Base-by-base conservation (phyloP, 2,329 filamentous ascomycete genomes). In the Trichoderma atrobrunneum region DNA sequence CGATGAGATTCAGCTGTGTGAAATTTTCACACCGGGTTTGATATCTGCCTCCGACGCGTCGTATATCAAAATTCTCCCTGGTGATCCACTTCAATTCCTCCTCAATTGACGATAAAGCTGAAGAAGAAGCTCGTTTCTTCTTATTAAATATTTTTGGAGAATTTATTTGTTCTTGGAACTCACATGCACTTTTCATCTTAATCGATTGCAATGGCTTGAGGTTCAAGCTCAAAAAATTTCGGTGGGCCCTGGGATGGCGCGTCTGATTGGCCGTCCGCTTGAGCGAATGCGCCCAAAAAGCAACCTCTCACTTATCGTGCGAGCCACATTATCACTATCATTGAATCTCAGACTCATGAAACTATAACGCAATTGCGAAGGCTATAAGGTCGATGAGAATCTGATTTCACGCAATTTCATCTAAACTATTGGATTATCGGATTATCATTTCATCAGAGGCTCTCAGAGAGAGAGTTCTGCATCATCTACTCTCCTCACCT, bases 171-270 rank as follows among this genome's bases (percentile, higher is more conserved):
- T 64, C n/a, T 63, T 26, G 24, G 18, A 12, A 18, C 28, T 32
- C 39, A n/a, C n/a, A n/a, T n/a, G n/a, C n/a, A n/a, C 28, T 32
- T 34, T 28, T 28, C 16, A 32, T 72, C 34, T 57, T 26, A 16
- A 36, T 63, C 61, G 14, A 26, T 32, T 71, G 67, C 32, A 36
- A 70, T 70, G 39, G 39, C 14, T 69, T 12, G 36, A 59, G 68
- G 68, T 73, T 65, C 28, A 8, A 36, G 30, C 24, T 68, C 65
- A 63, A 71, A 74, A 72, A 72, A 73, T 72, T 73, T 72, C 60
- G 57, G 72, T 64, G 72, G 72, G 51, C 36, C 48, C n/a, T 51
- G 14, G 30, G n/a, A 4, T 28, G 21, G 62, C 65, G 59, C 51
- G 63, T 65, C 30, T 73, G 68, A 73, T 74, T 74, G 72, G 73